These are phyloP conservation scores for Saccharum spontaneum DNA, from an alignment of 176 grass and related monocot species.

Conservation along the genomic window DNA sequence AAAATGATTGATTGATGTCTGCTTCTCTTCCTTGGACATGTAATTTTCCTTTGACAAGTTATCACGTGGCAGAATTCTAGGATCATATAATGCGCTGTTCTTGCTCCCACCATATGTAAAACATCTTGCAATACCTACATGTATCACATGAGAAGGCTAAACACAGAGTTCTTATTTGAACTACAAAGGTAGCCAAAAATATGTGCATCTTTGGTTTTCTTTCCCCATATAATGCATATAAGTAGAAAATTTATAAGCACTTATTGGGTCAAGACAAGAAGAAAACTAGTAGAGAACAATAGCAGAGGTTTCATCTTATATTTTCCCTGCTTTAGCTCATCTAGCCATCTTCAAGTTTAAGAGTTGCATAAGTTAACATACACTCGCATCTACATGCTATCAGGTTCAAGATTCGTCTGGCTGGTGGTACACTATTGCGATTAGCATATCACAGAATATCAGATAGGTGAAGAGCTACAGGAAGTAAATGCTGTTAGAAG, in stretches of 20 bases:
- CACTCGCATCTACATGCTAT: background rate
- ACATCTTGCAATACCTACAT: slow-evolving; percentile 86
- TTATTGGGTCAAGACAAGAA: background rate
- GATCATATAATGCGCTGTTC: slow-evolving; percentile 71
- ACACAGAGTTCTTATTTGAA: background rate
- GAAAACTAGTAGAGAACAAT: background rate
- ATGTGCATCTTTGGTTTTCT: background rate
- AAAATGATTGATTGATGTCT: slow-evolving; percentile 92
- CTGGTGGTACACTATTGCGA: background rate
- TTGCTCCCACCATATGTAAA: slow-evolving; percentile 95
- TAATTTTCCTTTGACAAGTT: slow-evolving; percentile 84
- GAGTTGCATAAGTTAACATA: background rate
- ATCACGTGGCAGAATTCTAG: slow-evolving; percentile 62
- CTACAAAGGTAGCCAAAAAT: background rate
- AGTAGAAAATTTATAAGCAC: background rate
- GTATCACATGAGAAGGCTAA: slow-evolving; percentile 19
- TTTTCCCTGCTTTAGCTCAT: background rate
- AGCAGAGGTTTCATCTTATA: background rate
- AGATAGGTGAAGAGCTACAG: background rate
- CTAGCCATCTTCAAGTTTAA: background rate
- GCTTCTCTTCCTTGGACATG: slow-evolving; percentile 83
- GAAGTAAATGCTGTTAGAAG: background rate
- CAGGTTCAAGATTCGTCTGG: background rate
- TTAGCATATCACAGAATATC: background rate
- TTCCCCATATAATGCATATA: background rate